Evolutionary conservation across 2,329 filamentous ascomycete species (phyloP).

Genomic region (Aspergillus versicolor): DNA sequence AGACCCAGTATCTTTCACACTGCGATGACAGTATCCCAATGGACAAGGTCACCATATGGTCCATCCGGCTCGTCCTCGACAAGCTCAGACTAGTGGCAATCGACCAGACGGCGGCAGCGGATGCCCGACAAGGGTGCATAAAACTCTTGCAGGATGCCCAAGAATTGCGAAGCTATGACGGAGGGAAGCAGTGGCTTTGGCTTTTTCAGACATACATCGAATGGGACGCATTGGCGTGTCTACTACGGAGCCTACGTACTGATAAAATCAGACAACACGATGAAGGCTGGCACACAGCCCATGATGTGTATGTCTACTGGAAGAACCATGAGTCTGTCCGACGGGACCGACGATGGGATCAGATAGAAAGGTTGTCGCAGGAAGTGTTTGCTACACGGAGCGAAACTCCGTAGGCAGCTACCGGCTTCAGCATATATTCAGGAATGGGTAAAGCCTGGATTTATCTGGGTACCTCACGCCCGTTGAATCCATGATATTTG

Average conservation of each 20-base stretch:
- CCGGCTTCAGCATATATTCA: no score
- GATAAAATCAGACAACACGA: neutral
- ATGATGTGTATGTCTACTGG: conserved; percentile 19
- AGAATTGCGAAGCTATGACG: conserved; percentile 15
- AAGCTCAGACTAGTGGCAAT: conserved; percentile 16
- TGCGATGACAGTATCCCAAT: conserved; percentile 16
- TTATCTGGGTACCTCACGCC: no score
- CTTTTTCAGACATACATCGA: conserved; percentile 22
- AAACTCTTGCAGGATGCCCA: conserved; percentile 19
- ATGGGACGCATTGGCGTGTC: conserved; percentile 19
- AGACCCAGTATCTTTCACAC: conserved; percentile 17
- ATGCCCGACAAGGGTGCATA: conserved; percentile 9
- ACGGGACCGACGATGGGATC: conserved; percentile 11
- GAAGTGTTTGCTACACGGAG: neutral
- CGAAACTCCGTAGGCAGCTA: no score
- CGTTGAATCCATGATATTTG: no score
- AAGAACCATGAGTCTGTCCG: neutral
- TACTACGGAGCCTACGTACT: conserved; percentile 15
- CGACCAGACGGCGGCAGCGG: conserved; percentile 6
- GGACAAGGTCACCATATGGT: conserved; percentile 14
- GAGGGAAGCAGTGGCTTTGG: conserved; percentile 20
- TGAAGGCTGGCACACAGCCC: conserved; percentile 10
- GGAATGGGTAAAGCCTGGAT: no score
- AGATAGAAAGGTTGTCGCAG: conserved; percentile 14
- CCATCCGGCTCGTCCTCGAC: conserved; percentile 15